These are phyloP conservation scores for Ganoderma sp. DNA, from an alignment of 1,284 basidiomycete species.

Conservation along the genomic window DNA sequence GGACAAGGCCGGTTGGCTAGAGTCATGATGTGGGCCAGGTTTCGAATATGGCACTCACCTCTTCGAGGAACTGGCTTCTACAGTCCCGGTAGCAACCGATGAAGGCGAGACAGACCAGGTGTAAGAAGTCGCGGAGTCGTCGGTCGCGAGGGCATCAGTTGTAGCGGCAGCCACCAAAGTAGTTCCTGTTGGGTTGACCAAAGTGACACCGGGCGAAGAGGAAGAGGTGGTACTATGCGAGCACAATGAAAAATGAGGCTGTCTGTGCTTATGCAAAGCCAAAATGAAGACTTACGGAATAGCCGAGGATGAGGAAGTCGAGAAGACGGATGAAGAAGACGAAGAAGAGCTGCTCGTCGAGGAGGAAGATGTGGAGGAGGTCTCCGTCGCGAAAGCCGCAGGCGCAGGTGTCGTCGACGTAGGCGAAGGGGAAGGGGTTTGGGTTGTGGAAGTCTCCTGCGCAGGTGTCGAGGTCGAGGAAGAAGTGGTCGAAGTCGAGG, in stretches of 20 bases:
- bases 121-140: slow-evolving; percentile 23
- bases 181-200: slow-evolving; percentile 10
- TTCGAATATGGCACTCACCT: slow-evolving; percentile 29
- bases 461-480: not conserved
- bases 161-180: slow-evolving; percentile 15
- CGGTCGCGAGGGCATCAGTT: not conserved
- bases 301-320: slow-evolving; percentile 22
- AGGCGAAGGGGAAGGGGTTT: slow-evolving; percentile 8
- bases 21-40: not conserved
- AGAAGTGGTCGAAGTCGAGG: slow-evolving; percentile 3
- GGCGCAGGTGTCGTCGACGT: slow-evolving; percentile 2
- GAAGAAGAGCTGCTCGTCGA: slow-evolving; percentile 14
- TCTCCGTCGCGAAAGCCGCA: slow-evolving; percentile 5
- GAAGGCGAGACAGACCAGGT: slow-evolving; percentile 15
- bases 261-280: not conserved
- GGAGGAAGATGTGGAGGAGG: slow-evolving; percentile 12
- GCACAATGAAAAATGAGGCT: slow-evolving; percentile 2
- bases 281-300: slow-evolving; percentile 15
- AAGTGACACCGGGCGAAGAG: slow-evolving; percentile 17
- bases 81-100: slow-evolving; percentile 19
- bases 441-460: not conserved
- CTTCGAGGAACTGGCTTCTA: slow-evolving; percentile 24
- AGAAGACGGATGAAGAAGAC: slow-evolving; percentile 15
- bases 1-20: not conserved
- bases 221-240: slow-evolving; percentile 13